A percentile compares a stretch with the other conserved stretches of the same genome.
phyloP scores from a whole-genome alignment of 2,329 filamentous ascomycete genomes.

The Diplodia seriata region DNA sequence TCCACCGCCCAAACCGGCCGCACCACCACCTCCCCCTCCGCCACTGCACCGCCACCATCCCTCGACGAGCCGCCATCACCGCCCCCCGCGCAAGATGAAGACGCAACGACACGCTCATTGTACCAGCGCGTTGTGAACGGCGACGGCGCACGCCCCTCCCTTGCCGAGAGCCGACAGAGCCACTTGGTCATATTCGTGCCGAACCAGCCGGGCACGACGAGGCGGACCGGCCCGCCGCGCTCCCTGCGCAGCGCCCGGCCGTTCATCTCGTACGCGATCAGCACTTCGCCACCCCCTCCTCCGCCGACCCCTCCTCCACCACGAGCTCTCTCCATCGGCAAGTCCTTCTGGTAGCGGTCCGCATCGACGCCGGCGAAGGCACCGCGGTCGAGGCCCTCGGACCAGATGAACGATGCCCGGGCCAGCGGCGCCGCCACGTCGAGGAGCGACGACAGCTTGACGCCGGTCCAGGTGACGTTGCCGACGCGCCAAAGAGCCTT shows the following conservation, averaged over 20 bases:
- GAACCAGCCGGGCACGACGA: constrained; percentile 45
- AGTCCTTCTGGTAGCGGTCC: constrained; percentile 45
- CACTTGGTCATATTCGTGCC: constrained; percentile 46
- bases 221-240: constrained; percentile 42
- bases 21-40: neutral
- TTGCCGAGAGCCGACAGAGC: constrained; percentile 40
- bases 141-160: constrained; percentile 36
- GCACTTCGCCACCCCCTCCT: constrained; percentile 34
- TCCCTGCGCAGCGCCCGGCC: constrained; percentile 36
- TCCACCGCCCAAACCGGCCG: constrained; percentile 42
- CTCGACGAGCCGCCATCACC: neutral
- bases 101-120: constrained; percentile 36
- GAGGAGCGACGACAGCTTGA: constrained; percentile 40
- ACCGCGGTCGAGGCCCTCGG: constrained; percentile 42
- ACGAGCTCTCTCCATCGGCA: constrained; percentile 40
- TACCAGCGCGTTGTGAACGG: constrained; percentile 43
- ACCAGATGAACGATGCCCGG: constrained; percentile 40
- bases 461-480: constrained; percentile 48
- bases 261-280: constrained; percentile 43
- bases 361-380: constrained; percentile 38
- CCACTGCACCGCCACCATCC: constrained; percentile 17
- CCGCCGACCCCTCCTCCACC: constrained; percentile 32
- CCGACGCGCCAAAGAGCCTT: constrained; percentile 44
- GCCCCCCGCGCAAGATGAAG: neutral
- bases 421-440: constrained; percentile 35